Evolutionary conservation across 2,329 filamentous ascomycete species (phyloP).

Genomic region (Neopestalotiopsis rosae): DNA sequence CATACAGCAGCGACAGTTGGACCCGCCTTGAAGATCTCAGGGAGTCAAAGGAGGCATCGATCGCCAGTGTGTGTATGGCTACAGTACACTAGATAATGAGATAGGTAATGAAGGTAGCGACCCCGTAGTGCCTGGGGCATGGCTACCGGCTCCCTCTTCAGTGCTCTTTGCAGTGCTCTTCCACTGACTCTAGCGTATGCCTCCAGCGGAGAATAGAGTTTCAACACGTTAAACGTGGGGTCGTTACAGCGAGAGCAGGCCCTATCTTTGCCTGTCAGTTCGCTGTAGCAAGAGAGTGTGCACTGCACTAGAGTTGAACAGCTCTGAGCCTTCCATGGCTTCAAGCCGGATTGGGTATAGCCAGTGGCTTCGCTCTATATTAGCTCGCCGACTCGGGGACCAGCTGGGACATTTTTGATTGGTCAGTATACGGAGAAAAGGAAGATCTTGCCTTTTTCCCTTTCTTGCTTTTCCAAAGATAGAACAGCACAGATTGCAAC

Average conservation of each 20-base stretch:
- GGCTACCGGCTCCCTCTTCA: too few relatives aligned
- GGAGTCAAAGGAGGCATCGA: too few relatives aligned
- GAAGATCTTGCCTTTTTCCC: slow-evolving; percentile 12
- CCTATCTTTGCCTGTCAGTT: background rate
- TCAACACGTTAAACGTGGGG: background rate
- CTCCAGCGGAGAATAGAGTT: background rate
- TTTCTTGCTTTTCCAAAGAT: slow-evolving; percentile 19
- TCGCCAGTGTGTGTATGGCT: too few relatives aligned
- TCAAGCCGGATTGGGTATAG: background rate
- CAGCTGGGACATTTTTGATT: slow-evolving; percentile 1
- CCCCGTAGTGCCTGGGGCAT: too few relatives aligned
- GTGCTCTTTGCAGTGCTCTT: background rate
- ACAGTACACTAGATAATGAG: too few relatives aligned
- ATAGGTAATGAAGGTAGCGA: too few relatives aligned
- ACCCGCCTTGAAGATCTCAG: too few relatives aligned
- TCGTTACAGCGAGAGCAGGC: background rate
- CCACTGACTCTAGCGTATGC: background rate
- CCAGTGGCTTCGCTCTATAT: background rate
- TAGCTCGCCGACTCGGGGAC: slow-evolving; percentile 14
- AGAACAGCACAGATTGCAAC: slow-evolving; percentile 14
- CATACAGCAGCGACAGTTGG: too few relatives aligned
- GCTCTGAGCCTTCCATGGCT: slow-evolving; percentile 1
- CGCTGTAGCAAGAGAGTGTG: background rate
- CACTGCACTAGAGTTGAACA: background rate
- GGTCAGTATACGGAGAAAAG: slow-evolving; percentile 14